These are phyloP conservation scores for Boletus reticuloceps DNA, from an alignment of 768 basidiomycete species.

Conservation along the genomic window DNA sequence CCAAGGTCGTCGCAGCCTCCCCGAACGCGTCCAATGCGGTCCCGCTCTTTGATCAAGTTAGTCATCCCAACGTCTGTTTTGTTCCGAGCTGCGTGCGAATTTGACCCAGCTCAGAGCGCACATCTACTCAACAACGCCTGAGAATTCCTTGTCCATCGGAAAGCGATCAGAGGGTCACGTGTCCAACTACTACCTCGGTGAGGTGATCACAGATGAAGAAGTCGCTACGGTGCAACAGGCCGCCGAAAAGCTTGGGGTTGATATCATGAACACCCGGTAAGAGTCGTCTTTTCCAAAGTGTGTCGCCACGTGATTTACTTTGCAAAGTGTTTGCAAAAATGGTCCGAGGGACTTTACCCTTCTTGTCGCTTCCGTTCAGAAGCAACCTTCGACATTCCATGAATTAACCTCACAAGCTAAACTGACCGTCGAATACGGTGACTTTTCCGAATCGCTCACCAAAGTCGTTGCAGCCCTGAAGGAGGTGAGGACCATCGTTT, in stretches of 20 bases:
- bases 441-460: slow-evolving; percentile 57
- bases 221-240: slow-evolving; percentile 72
- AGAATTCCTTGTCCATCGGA: slow-evolving; percentile 70
- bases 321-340: slow-evolving; percentile 68
- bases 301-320: not conserved
- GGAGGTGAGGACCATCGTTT: slow-evolving; percentile 41
- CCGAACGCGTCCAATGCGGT: slow-evolving; percentile 52
- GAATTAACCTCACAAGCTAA: slow-evolving; percentile 47
- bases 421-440: slow-evolving; percentile 71
- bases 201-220: slow-evolving; percentile 70
- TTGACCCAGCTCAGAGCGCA: slow-evolving; percentile 60
- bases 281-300: not conserved
- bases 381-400: slow-evolving; percentile 40
- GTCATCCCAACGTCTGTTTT: slow-evolving; percentile 10
- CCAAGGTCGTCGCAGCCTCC: slow-evolving; percentile 58
- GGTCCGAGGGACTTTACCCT: slow-evolving; percentile 61
- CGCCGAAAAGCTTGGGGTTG: slow-evolving; percentile 72
- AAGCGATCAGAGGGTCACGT: slow-evolving; percentile 76
- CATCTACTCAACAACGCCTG: slow-evolving; percentile 68
- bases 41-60: slow-evolving; percentile 62
- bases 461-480: slow-evolving; percentile 54
- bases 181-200: slow-evolving; percentile 84
- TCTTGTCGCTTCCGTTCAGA: slow-evolving; percentile 67
- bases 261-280: slow-evolving; percentile 81
- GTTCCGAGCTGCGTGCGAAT: not conserved